Conservation (phyloP, 371 early-diverging fungal species). For the Apophysomyces trapeziformis region DNA sequence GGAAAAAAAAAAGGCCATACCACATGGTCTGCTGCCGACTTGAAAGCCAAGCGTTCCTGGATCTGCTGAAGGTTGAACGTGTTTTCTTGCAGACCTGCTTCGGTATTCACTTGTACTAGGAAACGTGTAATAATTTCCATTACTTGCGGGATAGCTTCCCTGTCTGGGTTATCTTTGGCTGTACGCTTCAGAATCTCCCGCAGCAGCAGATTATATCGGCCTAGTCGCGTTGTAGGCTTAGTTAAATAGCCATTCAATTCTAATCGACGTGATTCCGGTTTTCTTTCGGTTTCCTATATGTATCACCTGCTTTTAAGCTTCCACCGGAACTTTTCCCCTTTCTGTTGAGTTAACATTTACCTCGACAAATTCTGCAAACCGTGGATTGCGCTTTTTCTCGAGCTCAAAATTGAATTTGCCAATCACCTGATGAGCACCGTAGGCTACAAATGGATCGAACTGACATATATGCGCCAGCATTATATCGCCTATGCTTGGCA, state of each 20-base stretch:
- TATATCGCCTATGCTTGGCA: slow-evolving; percentile 85
- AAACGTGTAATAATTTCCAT: slow-evolving; percentile 71
- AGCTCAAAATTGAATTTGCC: slow-evolving; percentile 82
- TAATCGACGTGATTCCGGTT: slow-evolving; percentile 81
- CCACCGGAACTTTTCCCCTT: neutral
- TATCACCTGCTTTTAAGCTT: neutral
- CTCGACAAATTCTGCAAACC: slow-evolving; percentile 76
- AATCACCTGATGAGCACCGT: slow-evolving; percentile 87
- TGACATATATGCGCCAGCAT: slow-evolving; percentile 70
- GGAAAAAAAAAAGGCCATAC: slow-evolving; percentile 29
- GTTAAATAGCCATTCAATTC: slow-evolving; percentile 82
- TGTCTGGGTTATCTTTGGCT: slow-evolving; percentile 79
- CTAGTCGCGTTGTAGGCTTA: slow-evolving; percentile 85
- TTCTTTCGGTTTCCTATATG: slow-evolving; percentile 66
- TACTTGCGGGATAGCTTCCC: slow-evolving; percentile 62
- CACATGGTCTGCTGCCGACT: slow-evolving; percentile 25
- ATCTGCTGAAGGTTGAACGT: slow-evolving; percentile 64
- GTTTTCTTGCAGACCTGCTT: slow-evolving; percentile 89
- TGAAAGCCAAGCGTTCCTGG: slow-evolving; percentile 34
- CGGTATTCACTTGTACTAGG: slow-evolving; percentile 78
- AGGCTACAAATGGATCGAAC: slow-evolving; percentile 84
- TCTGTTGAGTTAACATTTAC: slow-evolving; percentile 30
- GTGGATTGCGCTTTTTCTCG: slow-evolving; percentile 71
- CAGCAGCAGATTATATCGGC: slow-evolving; percentile 86
- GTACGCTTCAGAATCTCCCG: slow-evolving; percentile 82